Evolutionary conservation across 495 filamentous ascomycete species (phyloP).

Genomic region (Lophiostoma macrostomum): DNA sequence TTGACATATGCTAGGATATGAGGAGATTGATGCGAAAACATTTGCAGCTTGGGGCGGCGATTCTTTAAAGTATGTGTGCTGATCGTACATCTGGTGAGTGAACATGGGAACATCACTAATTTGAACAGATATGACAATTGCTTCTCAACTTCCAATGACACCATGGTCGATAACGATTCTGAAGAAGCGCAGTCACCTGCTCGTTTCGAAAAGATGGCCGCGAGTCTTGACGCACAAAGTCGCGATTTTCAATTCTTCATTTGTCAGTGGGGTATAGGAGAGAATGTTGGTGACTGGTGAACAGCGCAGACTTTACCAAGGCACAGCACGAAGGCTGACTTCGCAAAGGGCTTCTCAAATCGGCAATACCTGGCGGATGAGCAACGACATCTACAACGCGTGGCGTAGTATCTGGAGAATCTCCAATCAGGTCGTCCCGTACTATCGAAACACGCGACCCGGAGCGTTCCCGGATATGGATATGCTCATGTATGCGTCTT

Average conservation of each 20-base stretch:
- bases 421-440: slow-evolving; percentile 18
- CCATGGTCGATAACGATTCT: slow-evolving; percentile 12
- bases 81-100: slow-evolving; percentile 31
- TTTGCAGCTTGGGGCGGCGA: slow-evolving; percentile 36
- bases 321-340: neutral
- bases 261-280: slow-evolving; percentile 31
- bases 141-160: slow-evolving; percentile 8
- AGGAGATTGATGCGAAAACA: slow-evolving; percentile 37
- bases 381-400: slow-evolving; percentile 26
- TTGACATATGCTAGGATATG: slow-evolving; percentile 4
- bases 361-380: slow-evolving; percentile 24
- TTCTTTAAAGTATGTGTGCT: slow-evolving; percentile 39
- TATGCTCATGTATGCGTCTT: slow-evolving; percentile 13
- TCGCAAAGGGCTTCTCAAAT: neutral
- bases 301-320: neutral
- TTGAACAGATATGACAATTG: slow-evolving; percentile 12
- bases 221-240: slow-evolving; percentile 3
- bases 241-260: slow-evolving; percentile 17
- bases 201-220: slow-evolving; percentile 23
- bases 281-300: slow-evolving; percentile 15
- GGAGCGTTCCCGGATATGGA: slow-evolving; percentile 23
- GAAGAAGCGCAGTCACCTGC: slow-evolving; percentile 6
- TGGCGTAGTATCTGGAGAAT: slow-evolving; percentile 22
- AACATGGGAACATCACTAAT: neutral
- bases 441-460: slow-evolving; percentile 1